Percentiles rank a stretch among this genome's conserved stretches.
These are phyloP conservation scores for Colletotrichum shisoi DNA, from an alignment of 2,329 filamentous ascomycete species.

Conservation along the genomic window DNA sequence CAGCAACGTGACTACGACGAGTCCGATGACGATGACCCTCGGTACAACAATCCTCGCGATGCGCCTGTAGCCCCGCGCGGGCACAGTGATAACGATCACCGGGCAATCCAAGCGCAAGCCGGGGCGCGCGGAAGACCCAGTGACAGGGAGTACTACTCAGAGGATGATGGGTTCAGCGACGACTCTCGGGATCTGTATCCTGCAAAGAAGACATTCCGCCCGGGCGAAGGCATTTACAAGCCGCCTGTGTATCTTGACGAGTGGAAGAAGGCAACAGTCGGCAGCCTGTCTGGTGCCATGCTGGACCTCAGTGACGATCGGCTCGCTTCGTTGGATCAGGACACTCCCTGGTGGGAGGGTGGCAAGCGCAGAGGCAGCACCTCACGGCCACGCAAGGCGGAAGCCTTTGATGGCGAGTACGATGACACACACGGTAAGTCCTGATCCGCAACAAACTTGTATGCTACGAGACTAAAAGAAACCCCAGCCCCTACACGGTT, in stretches of 20 bases:
- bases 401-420: conserved; percentile 72
- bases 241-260: conserved; percentile 71
- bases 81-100: conserved; percentile 8
- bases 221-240: conserved; percentile 65
- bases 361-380: conserved; percentile 58
- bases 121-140: conserved; percentile 24
- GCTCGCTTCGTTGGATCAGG: conserved; percentile 54
- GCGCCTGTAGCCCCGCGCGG: conserved; percentile 20
- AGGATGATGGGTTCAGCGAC: conserved; percentile 43
- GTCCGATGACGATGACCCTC: conserved; percentile 20
- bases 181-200: conserved; percentile 24
- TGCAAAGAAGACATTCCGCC: conserved; percentile 48
- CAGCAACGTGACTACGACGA: conserved; percentile 32
- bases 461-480: conserved; percentile 10
- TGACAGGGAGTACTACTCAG: conserved; percentile 43
- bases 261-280: conserved; percentile 74
- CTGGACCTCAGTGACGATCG: conserved; percentile 64
- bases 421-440: conserved; percentile 67
- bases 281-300: conserved; percentile 64
- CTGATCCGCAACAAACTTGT: background rate
- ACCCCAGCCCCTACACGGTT: conserved; percentile 73
- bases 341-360: conserved; percentile 80
- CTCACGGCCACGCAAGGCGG: conserved; percentile 62
- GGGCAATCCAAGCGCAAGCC: conserved; percentile 9
- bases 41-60: background rate